Conservation (phyloP, 495 filamentous ascomycete genomes). For the Clavariopsis aquatica region DNA sequence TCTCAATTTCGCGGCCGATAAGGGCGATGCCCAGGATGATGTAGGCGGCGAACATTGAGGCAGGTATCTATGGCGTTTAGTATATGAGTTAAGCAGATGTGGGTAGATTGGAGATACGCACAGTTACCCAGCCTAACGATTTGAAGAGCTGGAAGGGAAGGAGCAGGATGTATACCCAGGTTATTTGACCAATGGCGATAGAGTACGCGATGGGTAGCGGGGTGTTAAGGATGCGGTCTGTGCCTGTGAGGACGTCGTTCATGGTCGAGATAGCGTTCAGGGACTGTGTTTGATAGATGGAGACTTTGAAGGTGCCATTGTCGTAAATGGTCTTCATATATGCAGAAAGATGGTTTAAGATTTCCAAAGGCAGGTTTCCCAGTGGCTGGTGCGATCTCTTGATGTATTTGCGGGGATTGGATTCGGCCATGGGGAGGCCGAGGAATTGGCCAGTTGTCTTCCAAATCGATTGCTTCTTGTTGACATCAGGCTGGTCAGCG, state of each 20-base stretch:
- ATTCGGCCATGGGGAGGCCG: conserved; percentile 40
- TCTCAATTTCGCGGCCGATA: conserved; percentile 78
- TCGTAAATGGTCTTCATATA: conserved; percentile 39
- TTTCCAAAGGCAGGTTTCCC: conserved; percentile 44
- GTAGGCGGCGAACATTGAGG: conserved; percentile 72
- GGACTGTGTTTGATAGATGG: conserved; percentile 41
- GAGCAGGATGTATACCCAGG: conserved; percentile 80
- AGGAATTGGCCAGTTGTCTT: conserved; percentile 36
- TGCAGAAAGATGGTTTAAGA: conserved; percentile 37
- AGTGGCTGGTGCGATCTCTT: conserved; percentile 40
- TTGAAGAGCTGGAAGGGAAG: conserved; percentile 80
- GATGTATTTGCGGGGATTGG: conserved; percentile 38
- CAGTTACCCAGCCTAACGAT: conserved; percentile 65
- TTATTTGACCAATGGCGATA: conserved; percentile 84
- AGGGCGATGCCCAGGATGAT: conserved; percentile 83
- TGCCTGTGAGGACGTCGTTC: conserved; percentile 72
- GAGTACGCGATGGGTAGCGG: conserved; percentile 82
- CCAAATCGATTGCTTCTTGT: conserved; percentile 45
- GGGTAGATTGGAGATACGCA: background rate
- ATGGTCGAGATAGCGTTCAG: conserved; percentile 52
- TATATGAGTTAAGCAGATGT: background rate
- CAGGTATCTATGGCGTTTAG: conserved; percentile 54
- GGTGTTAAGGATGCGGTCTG: conserved; percentile 81
- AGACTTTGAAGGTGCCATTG: conserved; percentile 57
- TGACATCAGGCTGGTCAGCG: conserved; percentile 59